Evolutionary conservation across 148 eudicot species (phyloP), one percentile per base, ranked within the genome.

Genomic region (Talinum fruticosum): DNA sequence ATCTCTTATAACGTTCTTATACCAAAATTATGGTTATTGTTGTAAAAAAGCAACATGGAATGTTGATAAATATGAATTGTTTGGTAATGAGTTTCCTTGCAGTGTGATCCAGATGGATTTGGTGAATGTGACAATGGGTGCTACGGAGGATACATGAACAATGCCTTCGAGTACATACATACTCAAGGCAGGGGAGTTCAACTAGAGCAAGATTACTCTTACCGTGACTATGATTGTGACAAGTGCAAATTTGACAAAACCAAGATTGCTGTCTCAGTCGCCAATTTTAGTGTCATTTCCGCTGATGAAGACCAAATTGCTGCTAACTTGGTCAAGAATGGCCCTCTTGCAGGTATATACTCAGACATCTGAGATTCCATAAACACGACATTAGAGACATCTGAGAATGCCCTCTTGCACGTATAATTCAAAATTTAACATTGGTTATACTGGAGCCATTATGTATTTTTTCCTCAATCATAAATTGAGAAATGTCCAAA

Each of bases 41-140:
- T n/a, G n/a, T n/a, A n/a, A n/a, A n/a, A n/a, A n/a, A n/a, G n/a
- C n/a, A n/a, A n/a, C n/a, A n/a, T n/a, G n/a, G n/a, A n/a, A n/a
- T n/a, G n/a, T n/a, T n/a, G n/a, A n/a, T n/a, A n/a, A n/a, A n/a
- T n/a, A n/a, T n/a, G n/a, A n/a, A n/a, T n/a, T n/a, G n/a, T n/a
- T n/a, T n/a, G n/a, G n/a, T n/a, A n/a, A n/a, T n/a, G n/a, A n/a
- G n/a, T n/a, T n/a, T n/a, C n/a, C n/a, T n/a, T 84, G 81, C 86
- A 93, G 97, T 93, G 97, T 72, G 97, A 93, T 73, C 96, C 96
- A n/a, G 96, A 81, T 28, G 90, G 89, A 66, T 66, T 80, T 19
- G 72, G 75, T 75, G 68, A 89, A 5, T 93, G 97, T 71, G 97
- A 93, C 69, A 70, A 92, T 33, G 97, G 97, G 1, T 93, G 96